phyloP scores from a whole-genome alignment of 306 rosid species.

The Luffa aegyptiaca region DNA sequence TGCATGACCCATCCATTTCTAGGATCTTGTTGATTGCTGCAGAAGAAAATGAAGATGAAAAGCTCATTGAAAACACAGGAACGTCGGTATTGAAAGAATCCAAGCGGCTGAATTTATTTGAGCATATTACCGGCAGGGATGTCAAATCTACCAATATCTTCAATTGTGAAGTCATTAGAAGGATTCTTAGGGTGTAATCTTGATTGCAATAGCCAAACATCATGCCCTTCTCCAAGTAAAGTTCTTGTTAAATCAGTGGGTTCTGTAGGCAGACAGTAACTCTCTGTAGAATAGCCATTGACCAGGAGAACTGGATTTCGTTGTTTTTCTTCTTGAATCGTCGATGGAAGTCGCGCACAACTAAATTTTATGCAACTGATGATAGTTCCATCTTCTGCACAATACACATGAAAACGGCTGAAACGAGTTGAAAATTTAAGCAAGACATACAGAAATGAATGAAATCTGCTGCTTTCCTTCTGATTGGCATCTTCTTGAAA shows the following conservation, averaged over 20 bases:
- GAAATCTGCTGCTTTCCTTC: neutral
- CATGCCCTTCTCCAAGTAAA: conserved; percentile 23
- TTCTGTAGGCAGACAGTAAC: conserved; percentile 21
- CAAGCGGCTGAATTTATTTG: neutral
- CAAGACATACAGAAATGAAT: neutral
- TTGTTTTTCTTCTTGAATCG: conserved; percentile 3
- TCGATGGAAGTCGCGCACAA: conserved; percentile 1
- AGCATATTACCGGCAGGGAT: conserved; percentile 24
- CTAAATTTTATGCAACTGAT: conserved; percentile 22
- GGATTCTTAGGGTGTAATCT: conserved; percentile 23
- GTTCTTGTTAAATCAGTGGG: conserved; percentile 21
- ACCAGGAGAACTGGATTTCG: conserved; percentile 25
- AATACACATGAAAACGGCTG: neutral
- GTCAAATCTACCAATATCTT: conserved; percentile 29
- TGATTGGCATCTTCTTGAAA: neutral
- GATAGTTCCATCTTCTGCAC: conserved; percentile 23
- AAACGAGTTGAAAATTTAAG: neutral
- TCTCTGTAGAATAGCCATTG: conserved; percentile 25
- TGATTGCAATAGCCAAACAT: conserved; percentile 24
- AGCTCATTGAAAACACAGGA: neutral
- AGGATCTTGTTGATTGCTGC: conserved; percentile 25
- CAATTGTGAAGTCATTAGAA: conserved; percentile 20
- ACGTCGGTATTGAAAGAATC: neutral
- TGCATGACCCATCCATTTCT: conserved; percentile 12
- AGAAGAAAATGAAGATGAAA: neutral